Conservation (phyloP, 2,329 filamentous ascomycete genomes). For the Aspergillus awamori region DNA sequence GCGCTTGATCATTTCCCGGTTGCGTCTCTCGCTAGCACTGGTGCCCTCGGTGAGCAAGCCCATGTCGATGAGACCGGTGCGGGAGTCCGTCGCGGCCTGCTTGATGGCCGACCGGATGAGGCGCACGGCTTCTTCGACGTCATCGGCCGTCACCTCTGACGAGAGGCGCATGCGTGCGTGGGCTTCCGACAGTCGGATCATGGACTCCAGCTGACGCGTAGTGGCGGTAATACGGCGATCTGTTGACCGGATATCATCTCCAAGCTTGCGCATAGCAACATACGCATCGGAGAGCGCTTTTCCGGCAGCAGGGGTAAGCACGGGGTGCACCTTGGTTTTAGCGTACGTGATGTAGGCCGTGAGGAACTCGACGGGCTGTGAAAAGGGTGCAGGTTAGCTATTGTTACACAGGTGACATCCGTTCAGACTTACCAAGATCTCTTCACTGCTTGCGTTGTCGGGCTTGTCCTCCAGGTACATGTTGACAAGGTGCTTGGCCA, state of each 20-base stretch:
- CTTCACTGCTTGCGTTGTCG: conserved; percentile 74
- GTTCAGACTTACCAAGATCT: conserved; percentile 71
- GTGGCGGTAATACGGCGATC: conserved; percentile 98
- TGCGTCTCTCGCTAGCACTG: conserved; percentile 79
- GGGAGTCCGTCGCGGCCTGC: conserved; percentile 90
- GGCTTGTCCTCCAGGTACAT: conserved; percentile 97
- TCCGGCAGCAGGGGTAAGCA: conserved; percentile 77
- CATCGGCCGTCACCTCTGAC: conserved; percentile 71
- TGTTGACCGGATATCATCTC: conserved; percentile 79
- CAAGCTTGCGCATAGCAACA: conserved; percentile 91
- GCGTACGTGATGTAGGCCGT: conserved; percentile 98
- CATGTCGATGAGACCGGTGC: conserved; percentile 96
- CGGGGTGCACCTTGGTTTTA: conserved; percentile 80
- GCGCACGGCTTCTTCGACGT: conserved; percentile 88
- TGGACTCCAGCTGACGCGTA: conserved; percentile 92
- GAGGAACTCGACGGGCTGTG: conserved; percentile 85
- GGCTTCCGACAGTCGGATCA: conserved; percentile 95
- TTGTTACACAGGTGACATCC: neutral
- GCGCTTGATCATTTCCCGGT: conserved; percentile 80
- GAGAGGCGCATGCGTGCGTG: conserved; percentile 97
- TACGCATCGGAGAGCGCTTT: conserved; percentile 83
- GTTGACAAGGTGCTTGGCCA: conserved; percentile 89
- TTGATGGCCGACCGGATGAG: conserved; percentile 93
- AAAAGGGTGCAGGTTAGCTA: conserved; percentile 11
- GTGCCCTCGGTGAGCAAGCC: conserved; percentile 92